These are phyloP conservation scores for Tinospora cordifolia DNA, from an alignment of 164 flowering plant genomes.

Conservation along the genomic window DNA sequence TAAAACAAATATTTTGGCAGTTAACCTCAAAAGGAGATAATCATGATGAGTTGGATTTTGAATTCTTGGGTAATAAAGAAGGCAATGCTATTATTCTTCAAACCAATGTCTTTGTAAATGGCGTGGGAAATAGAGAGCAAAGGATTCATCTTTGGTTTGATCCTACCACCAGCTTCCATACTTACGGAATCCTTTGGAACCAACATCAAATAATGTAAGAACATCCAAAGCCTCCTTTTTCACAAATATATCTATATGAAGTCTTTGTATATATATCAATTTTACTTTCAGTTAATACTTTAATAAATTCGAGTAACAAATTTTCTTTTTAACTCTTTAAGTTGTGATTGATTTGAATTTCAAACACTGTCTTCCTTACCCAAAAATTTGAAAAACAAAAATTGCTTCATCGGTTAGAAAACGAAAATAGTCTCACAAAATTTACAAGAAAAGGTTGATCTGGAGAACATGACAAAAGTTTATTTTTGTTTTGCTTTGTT, in stretches of 20 bases:
- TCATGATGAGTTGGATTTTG: constrained; percentile 75
- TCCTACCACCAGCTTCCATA: constrained; percentile 48
- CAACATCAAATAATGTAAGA: constrained; percentile 54
- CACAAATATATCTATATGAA: not conserved
- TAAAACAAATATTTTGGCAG: constrained; percentile 23
- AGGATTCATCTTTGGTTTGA: constrained; percentile 57
- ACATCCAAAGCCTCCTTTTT: not conserved
- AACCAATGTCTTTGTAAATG: constrained; percentile 57
- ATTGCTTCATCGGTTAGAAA: too few species aligned
- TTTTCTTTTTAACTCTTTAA: too few species aligned
- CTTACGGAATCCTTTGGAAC: constrained; percentile 63
- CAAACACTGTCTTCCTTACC: too few species aligned
- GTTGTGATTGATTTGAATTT: too few species aligned
- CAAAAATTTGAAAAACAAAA: too few species aligned
- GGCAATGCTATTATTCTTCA: constrained; percentile 47
- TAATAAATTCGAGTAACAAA: too few species aligned
- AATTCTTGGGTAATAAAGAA: constrained; percentile 63
- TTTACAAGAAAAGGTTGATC: too few species aligned
- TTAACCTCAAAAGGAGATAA: constrained; percentile 24
- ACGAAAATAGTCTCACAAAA: too few species aligned
- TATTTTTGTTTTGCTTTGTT: too few species aligned
- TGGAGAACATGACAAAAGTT: too few species aligned
- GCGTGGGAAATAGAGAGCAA: constrained; percentile 53
- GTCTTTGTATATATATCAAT: too few species aligned
- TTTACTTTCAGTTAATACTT: too few species aligned